Conservation (phyloP, 202 grass and related monocot genomes). For the Carex arenaria region DNA sequence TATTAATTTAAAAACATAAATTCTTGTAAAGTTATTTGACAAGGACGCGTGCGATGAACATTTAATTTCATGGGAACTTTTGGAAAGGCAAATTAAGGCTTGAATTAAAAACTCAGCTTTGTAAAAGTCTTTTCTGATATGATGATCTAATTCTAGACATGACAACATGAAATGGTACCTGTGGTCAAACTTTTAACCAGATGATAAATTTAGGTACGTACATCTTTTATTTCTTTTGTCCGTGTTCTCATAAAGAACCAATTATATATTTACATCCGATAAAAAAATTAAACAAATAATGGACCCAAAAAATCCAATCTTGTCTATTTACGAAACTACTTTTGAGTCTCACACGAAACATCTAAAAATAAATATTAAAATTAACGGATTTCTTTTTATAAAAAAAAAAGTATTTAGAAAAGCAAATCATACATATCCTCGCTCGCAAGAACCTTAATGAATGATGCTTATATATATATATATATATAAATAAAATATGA, state of each 20-base stretch:
- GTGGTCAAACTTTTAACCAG: slow-evolving; percentile 2
- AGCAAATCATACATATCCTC: background rate
- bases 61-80: slow-evolving; percentile 1
- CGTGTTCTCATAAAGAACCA: background rate
- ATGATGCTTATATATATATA: background rate
- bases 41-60: background rate
- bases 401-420: background rate
- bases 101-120: slow-evolving; percentile 14
- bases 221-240: background rate
- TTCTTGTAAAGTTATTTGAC: slow-evolving; percentile 4
- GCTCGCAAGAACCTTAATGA: background rate
- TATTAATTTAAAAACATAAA: background rate
- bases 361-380: background rate
- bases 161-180: slow-evolving; percentile 11
- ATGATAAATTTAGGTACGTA: background rate
- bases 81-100: background rate
- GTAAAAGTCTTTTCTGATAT: slow-evolving; percentile 6
- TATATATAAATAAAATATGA: background rate
- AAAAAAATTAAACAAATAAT: background rate
- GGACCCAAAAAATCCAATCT: no score
- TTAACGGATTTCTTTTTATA: background rate
- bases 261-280: background rate
- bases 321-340: no score
- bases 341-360: no score
- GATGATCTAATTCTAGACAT: slow-evolving; percentile 6